Conservation (phyloP, 495 filamentous ascomycete genomes). For the Hypoxylon rickii region DNA sequence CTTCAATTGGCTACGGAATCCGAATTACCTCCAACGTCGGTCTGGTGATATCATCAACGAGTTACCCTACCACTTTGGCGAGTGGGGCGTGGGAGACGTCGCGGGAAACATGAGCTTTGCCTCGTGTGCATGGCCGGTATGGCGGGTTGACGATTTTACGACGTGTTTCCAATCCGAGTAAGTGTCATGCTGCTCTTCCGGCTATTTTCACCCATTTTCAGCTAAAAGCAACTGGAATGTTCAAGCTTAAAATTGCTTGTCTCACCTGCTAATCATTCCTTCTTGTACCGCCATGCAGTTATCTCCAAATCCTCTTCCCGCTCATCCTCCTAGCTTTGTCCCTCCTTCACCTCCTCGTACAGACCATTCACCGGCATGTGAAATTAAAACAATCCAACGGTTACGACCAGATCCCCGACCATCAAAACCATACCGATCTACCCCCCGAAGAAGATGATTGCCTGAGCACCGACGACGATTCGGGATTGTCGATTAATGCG, state of each 20-base stretch:
- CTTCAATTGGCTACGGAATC: constrained; percentile 10
- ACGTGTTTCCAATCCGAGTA: constrained; percentile 88
- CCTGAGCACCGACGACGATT: constrained; percentile 66
- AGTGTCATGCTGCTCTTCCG: constrained; percentile 41
- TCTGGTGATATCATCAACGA: constrained; percentile 31
- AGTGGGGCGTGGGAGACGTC: constrained; percentile 28
- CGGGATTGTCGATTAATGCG: constrained; percentile 55
- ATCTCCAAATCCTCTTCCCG: constrained; percentile 83
- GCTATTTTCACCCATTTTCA: too few species aligned
- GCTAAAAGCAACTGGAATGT: too few species aligned
- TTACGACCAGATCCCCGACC: constrained; percentile 56
- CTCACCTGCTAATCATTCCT: constrained; percentile 25
- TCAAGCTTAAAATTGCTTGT: constrained; percentile 1
- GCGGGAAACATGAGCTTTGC: constrained; percentile 59
- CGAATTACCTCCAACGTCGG: neutral
- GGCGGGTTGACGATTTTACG: constrained; percentile 87
- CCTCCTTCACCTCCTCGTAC: constrained; percentile 63
- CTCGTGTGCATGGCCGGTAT: constrained; percentile 78
- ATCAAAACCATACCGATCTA: constrained; percentile 51
- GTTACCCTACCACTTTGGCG: constrained; percentile 20
- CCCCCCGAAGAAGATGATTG: constrained; percentile 49
- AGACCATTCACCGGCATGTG: constrained; percentile 53
- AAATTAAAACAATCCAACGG: constrained; percentile 49
- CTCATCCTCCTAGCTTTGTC: constrained; percentile 72
- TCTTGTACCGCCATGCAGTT: constrained; percentile 57